Percentiles rank a stretch among this genome's conserved stretches.
Conservation (phyloP, 208 protist genomes). For the Leishmania tarentolae region DNA sequence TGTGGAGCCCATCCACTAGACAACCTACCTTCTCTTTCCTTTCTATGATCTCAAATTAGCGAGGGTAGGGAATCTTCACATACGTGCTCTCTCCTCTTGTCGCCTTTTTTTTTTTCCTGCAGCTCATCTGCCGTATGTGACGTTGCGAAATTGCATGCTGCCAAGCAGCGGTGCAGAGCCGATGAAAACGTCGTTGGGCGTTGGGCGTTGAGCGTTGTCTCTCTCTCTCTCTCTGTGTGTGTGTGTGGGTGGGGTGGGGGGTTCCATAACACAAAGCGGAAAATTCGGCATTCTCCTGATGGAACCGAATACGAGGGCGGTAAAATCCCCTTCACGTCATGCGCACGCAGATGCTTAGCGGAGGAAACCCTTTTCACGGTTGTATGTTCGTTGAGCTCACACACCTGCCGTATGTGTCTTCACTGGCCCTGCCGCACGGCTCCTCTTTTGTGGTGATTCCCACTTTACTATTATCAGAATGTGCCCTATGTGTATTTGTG, state of each 20-base stretch:
- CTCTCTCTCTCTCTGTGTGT: too few species aligned
- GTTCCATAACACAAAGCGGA: not conserved
- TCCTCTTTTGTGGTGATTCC: not conserved
- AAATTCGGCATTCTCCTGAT: not conserved
- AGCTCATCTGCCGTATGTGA: not conserved
- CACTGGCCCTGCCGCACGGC: not conserved
- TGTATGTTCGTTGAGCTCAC: not conserved
- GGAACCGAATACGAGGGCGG: not conserved
- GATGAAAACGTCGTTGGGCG: not conserved
- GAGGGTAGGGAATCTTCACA: not conserved
- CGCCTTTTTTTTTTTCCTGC: not conserved
- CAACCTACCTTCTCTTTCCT: not conserved
- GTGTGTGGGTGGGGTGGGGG: not conserved
- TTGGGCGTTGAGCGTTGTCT: too few species aligned
- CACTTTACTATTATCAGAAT: not conserved
- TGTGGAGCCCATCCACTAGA: too few species aligned
- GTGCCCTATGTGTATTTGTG: not conserved
- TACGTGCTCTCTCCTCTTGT: not conserved
- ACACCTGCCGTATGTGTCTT: not conserved
- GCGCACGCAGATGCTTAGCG: not conserved
- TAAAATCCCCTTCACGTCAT: not conserved
- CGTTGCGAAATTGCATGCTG: not conserved
- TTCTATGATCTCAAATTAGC: too few species aligned
- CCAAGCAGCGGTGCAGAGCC: not conserved
- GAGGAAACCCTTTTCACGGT: not conserved